These are phyloP conservation scores for Jatropha curcas DNA, from an alignment of 345 rosid species.

Conservation along the genomic window DNA sequence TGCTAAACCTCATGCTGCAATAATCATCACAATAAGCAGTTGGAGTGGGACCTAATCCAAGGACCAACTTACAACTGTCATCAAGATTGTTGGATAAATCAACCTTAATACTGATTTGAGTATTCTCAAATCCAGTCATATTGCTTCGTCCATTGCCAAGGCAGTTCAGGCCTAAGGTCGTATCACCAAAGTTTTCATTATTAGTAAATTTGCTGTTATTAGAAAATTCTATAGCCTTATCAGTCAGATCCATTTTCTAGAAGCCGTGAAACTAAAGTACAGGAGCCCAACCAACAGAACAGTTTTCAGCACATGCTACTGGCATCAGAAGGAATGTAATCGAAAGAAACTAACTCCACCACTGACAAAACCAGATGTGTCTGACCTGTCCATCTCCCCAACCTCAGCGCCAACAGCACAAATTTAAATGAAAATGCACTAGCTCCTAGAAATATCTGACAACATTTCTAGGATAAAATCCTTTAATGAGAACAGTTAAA, in stretches of 20 bases:
- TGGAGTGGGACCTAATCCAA: conserved; percentile 87
- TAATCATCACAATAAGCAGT: conserved; percentile 44
- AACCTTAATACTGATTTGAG: conserved; percentile 38
- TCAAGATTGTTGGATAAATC: conserved; percentile 54
- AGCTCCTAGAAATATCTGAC: conserved; percentile 36
- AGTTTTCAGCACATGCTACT: conserved; percentile 28
- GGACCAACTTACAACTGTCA: conserved; percentile 82
- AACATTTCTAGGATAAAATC: conserved; percentile 58
- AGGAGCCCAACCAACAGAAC: conserved; percentile 13
- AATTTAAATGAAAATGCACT: conserved; percentile 9
- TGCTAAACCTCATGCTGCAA: conserved; percentile 36
- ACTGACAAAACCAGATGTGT: conserved; percentile 90
- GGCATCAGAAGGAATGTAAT: conserved; percentile 35
- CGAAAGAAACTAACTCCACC: conserved; percentile 51
- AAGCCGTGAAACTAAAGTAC: conserved; percentile 17
- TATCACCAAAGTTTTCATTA: conserved; percentile 61
- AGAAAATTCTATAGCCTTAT: conserved; percentile 42
- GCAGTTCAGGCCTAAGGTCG: conserved; percentile 66
- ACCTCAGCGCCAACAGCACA: conserved; percentile 10
- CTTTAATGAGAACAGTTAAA: conserved; percentile 39
- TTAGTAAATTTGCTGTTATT: conserved; percentile 38
- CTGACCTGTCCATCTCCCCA: conserved; percentile 74
- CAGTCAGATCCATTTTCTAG: conserved; percentile 62
- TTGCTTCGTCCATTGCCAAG: conserved; percentile 52
- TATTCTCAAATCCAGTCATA: conserved; percentile 32